phyloP scores from a whole-genome alignment of 495 filamentous ascomycete species.

The Aspergillus nanangensis region DNA sequence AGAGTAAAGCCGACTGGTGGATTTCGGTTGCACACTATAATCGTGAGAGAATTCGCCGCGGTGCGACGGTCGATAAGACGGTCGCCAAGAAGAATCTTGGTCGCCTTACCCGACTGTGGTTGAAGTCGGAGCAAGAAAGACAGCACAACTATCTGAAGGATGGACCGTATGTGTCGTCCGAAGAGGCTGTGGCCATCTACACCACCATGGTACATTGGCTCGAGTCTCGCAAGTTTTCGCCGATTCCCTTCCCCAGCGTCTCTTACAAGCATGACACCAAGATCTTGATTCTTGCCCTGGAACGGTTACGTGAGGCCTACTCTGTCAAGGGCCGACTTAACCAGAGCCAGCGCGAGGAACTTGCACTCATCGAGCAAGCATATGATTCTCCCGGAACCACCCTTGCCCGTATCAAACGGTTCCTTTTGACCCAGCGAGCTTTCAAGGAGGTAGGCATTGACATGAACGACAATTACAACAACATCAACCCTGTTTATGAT shows the following conservation, averaged over 20 bases:
- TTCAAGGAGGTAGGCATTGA: slow-evolving; percentile 99
- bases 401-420: slow-evolving; percentile 93
- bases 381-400: slow-evolving; percentile 98
- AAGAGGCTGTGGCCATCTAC: slow-evolving; percentile 98
- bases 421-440: slow-evolving; percentile 91
- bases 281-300: slow-evolving; percentile 93
- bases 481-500: slow-evolving; percentile 98
- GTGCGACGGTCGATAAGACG: slow-evolving; percentile 97
- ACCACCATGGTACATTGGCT: slow-evolving; percentile 99
- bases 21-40: slow-evolving; percentile 99
- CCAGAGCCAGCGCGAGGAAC: slow-evolving; percentile 95
- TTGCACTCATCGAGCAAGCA: slow-evolving; percentile 96
- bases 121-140: slow-evolving; percentile 97
- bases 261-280: slow-evolving; percentile 99
- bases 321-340: slow-evolving; percentile 97
- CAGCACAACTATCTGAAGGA: slow-evolving; percentile 99
- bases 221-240: slow-evolving; percentile 95
- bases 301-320: slow-evolving; percentile 92
- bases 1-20: slow-evolving; percentile 99
- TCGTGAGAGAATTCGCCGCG: slow-evolving; percentile 89
- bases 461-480: slow-evolving; percentile 99
- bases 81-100: slow-evolving; percentile 99
- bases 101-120: slow-evolving; percentile 89
- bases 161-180: slow-evolving; percentile 95
- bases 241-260: slow-evolving; percentile 97